Evolutionary conservation across 345 rosid genomes (phyloP), one percentile per base, ranked within the genome.

Genomic region (Salix koriyanagi): DNA sequence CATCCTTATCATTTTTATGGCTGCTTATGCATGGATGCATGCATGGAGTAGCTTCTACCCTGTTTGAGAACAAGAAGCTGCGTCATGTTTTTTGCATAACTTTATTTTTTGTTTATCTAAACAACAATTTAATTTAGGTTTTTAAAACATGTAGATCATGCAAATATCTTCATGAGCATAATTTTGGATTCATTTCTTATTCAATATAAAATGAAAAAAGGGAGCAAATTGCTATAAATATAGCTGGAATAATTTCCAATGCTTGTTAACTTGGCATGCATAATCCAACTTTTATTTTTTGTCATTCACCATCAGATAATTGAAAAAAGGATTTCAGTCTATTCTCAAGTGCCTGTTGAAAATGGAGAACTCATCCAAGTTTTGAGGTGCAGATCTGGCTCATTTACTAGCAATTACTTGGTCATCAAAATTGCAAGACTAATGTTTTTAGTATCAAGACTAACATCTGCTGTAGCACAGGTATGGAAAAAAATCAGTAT

Each of bases 361-460:
- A 89, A 95, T 80, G 99, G 99, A 13, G 98, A 95, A 84, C 97
- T 93, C 81, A 84, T 95, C 77, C 99, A 95, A 84, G 97, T 95
- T 72, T 84, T 95, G 76, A 91, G 98, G 99, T 91, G 82, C 75
- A 90, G 65, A 44, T 60, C 60, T 77, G 69, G 75, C 77, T 75
- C 76, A 67, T 80, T 71, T 77, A 72, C 70, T 44, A 67, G n/a
- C 68, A 69, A 58, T n/a, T 65, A 66, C 30, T 74, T 66, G 58
- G 75, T 65, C 46, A 6, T 21, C n/a, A 78, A 74, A 76, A 48
- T 74, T 72, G 73, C 71, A 67, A 81, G 68, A 68, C 73, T 83
- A 82, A 79, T 90, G 82, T 77, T 70, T 65, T 78, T 74, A 58
- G 73, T 79, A 88, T 50, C 85, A 84, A 87, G 80, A 86, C 88